Conservation (phyloP, 73 alveolate genomes). For the Paramecium octaurelia region DNA sequence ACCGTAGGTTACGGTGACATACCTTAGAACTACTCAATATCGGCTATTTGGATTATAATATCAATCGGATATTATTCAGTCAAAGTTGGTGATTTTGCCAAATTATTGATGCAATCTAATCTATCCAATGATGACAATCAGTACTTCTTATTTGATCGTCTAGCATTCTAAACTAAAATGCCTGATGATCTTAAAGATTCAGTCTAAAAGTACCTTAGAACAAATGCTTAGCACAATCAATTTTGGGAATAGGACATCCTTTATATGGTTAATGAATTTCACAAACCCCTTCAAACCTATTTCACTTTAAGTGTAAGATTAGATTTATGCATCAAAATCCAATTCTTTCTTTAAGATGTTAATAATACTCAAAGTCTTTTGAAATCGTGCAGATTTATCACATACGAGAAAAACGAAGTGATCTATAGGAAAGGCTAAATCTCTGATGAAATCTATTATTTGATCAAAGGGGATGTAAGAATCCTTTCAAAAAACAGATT, state of each 20-base stretch:
- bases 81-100: neutral
- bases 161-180: neutral
- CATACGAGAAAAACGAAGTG: neutral
- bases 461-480: conserved; percentile 9
- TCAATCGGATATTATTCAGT: neutral
- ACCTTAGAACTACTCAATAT: neutral
- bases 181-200: neutral
- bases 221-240: neutral
- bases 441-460: conserved; percentile 1
- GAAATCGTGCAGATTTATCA: neutral
- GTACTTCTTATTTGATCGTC: neutral
- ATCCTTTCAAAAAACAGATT: neutral
- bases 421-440: conserved; percentile 1
- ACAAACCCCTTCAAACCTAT: neutral
- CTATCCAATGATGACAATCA: neutral
- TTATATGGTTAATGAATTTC: neutral
- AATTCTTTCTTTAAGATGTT: neutral
- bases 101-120: neutral
- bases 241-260: neutral
- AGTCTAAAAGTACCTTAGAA: neutral
- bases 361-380: neutral
- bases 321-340: neutral
- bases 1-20: conserved; percentile 25
- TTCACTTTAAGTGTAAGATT: neutral
- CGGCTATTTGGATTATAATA: conserved; percentile 5